Evolutionary conservation across 2,329 filamentous ascomycete genomes (phyloP).

Genomic region (Herpotrichia juniperi): DNA sequence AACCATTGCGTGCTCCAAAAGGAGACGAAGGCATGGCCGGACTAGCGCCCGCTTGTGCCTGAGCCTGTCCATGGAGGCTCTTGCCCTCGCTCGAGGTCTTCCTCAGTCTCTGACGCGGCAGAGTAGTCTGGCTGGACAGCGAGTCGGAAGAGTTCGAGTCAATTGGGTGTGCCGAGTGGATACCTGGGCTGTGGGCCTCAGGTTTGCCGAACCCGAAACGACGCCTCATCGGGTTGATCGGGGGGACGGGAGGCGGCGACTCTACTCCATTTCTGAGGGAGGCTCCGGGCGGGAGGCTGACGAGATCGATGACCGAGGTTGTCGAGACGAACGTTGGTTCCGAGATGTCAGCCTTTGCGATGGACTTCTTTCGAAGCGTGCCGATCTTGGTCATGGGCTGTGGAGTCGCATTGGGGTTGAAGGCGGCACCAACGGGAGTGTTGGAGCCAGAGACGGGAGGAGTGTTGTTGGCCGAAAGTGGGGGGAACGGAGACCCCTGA

Average conservation of each 20-base stretch:
- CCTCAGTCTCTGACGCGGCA: slow-evolving; percentile 49
- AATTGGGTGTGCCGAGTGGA: slow-evolving; percentile 44
- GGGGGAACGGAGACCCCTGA: slow-evolving; percentile 53
- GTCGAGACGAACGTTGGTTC: slow-evolving; percentile 62
- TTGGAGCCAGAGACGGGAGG: slow-evolving; percentile 58
- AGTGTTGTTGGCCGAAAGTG: slow-evolving; percentile 60
- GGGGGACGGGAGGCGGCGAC: slow-evolving; percentile 59
- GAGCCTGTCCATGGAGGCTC: slow-evolving; percentile 52
- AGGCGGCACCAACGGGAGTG: slow-evolving; percentile 47
- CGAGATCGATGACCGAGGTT: slow-evolving; percentile 64
- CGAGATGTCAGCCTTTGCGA: slow-evolving; percentile 67
- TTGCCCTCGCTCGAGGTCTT: slow-evolving; percentile 59
- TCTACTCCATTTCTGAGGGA: slow-evolving; percentile 59
- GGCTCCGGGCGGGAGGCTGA: slow-evolving; percentile 62
- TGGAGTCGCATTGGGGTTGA: slow-evolving; percentile 28
- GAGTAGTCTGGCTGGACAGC: slow-evolving; percentile 41
- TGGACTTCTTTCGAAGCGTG: slow-evolving; percentile 59
- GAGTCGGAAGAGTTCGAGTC: slow-evolving; percentile 54
- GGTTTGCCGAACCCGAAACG: slow-evolving; percentile 51
- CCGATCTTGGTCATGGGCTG: slow-evolving; percentile 29
- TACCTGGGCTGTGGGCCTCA: slow-evolving; percentile 49
- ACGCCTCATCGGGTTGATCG: slow-evolving; percentile 65
- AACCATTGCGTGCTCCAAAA: slow-evolving; percentile 33
- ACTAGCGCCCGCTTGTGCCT: slow-evolving; percentile 27
- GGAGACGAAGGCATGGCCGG: slow-evolving; percentile 35